Conservation (phyloP, 805 yeast species). For the Nakazawaea wickerhamii region DNA sequence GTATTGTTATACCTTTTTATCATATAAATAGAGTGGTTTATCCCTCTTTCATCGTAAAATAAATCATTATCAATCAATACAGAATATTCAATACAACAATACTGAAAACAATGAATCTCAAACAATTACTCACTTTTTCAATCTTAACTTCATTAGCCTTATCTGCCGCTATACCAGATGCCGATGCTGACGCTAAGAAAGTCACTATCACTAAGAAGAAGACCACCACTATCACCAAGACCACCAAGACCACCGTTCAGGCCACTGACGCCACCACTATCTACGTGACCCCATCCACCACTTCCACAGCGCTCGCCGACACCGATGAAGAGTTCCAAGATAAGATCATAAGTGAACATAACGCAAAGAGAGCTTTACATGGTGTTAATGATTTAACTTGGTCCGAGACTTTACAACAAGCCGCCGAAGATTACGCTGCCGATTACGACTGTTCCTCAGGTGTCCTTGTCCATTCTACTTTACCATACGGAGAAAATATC, state of each 20-base stretch:
- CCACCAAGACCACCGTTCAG: slow-evolving; percentile 14
- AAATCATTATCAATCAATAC: neutral
- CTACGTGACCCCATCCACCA: slow-evolving; percentile 17
- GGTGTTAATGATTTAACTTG: slow-evolving; percentile 47
- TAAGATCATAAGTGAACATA: slow-evolving; percentile 54
- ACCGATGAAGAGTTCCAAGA: slow-evolving; percentile 28
- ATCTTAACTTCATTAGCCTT: slow-evolving; percentile 12
- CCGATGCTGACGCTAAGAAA: slow-evolving; percentile 17
- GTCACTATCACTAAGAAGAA: slow-evolving; percentile 4
- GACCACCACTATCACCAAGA: slow-evolving; percentile 12
- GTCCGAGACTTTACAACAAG: slow-evolving; percentile 45
- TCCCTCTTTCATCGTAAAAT: no score
- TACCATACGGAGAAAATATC: slow-evolving; percentile 70
- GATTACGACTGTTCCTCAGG: slow-evolving; percentile 49
- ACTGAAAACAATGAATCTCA: neutral
- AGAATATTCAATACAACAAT: neutral
- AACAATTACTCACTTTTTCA: neutral
- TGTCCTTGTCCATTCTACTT: slow-evolving; percentile 53
- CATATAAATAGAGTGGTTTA: no score
- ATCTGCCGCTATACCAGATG: slow-evolving; percentile 19
- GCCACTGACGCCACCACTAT: slow-evolving; percentile 18
- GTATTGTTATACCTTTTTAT: no score
- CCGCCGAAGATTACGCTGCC: slow-evolving; percentile 56
- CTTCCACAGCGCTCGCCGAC: slow-evolving; percentile 17
- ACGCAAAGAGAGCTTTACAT: slow-evolving; percentile 52